phyloP scores from a whole-genome alignment of 106 monocot species.

The Acorus gramineus region DNA sequence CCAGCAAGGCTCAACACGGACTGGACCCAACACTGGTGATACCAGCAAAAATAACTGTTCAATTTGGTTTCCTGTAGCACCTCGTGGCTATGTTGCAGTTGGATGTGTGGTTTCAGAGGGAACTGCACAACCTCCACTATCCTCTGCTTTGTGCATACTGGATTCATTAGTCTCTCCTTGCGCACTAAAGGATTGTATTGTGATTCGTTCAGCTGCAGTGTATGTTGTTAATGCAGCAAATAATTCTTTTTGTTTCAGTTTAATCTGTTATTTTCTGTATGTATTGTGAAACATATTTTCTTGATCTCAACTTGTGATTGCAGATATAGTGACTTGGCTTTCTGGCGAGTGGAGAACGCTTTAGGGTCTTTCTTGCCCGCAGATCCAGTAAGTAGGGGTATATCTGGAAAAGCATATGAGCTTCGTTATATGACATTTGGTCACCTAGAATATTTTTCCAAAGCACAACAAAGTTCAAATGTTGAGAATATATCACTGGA shows the following conservation, averaged over 20 bases:
- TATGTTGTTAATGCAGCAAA: slow-evolving; percentile 10
- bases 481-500: slow-evolving; percentile 14
- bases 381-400: slow-evolving; percentile 25
- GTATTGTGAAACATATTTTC: neutral
- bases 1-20: slow-evolving; percentile 7
- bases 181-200: slow-evolving; percentile 69
- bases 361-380: slow-evolving; percentile 82
- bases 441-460: slow-evolving; percentile 15
- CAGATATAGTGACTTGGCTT: slow-evolving; percentile 47
- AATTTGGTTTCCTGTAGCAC: slow-evolving; percentile 95
- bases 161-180: slow-evolving; percentile 73
- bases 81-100: slow-evolving; percentile 77
- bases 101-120: slow-evolving; percentile 78
- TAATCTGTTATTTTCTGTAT: slow-evolving; percentile 1
- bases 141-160: slow-evolving; percentile 71
- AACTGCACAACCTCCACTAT: slow-evolving; percentile 48
- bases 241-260: slow-evolving; percentile 2
- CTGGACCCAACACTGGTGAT: slow-evolving; percentile 9
- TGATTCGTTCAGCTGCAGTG: slow-evolving; percentile 33
- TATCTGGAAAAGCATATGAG: slow-evolving; percentile 67
- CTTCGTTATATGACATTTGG: slow-evolving; percentile 58
- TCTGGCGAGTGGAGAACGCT: slow-evolving; percentile 89
- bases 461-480: slow-evolving; percentile 10
- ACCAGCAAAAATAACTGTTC: slow-evolving; percentile 23
- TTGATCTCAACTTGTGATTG: neutral